Percentiles rank a stretch among this genome's conserved stretches.
phyloP scores from a whole-genome alignment of 2,329 filamentous ascomycete genomes.

The Neonectria coccinea region DNA sequence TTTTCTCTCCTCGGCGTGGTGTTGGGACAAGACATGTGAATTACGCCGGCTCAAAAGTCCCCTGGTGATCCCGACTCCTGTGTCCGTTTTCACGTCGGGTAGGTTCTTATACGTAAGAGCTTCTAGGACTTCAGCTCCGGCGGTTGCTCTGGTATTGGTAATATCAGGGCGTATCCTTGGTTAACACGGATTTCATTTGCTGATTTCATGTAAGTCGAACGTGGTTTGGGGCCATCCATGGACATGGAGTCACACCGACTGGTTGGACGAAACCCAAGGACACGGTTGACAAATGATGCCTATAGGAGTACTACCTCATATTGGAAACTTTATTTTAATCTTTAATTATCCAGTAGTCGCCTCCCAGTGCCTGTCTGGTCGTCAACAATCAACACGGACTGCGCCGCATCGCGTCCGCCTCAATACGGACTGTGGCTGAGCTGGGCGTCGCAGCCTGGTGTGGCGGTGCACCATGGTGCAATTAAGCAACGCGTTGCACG shows the following conservation, averaged over 20 bases:
- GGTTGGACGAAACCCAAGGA: not conserved
- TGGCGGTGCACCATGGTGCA: conserved; percentile 28
- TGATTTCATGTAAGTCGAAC: not conserved
- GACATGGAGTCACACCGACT: not conserved
- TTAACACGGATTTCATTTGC: not conserved
- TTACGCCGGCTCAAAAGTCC: not conserved
- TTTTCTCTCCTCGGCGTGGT: conserved; percentile 4
- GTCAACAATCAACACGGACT: not conserved
- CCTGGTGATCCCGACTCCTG: not conserved
- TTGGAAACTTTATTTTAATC: not conserved
- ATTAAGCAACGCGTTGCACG: conserved; percentile 27
- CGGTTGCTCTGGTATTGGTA: not conserved
- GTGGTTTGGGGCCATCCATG: not conserved
- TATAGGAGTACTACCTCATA: not conserved
- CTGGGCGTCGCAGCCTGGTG: not conserved
- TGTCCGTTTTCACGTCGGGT: not conserved
- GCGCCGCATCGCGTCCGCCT: not conserved
- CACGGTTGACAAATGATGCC: not conserved
- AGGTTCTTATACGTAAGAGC: not conserved
- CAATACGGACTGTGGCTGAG: conserved; percentile 13
- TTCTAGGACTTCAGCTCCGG: not conserved
- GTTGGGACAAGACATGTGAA: conserved; percentile 3
- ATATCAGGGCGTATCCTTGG: too few relatives aligned
- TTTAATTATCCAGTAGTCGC: not conserved
- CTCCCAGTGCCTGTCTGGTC: not conserved